A percentile compares a stretch with the other conserved stretches of the same genome.
phyloP scores from a whole-genome alignment of 108 stramenopile species.

The Cyclotella distinguenda region DNA sequence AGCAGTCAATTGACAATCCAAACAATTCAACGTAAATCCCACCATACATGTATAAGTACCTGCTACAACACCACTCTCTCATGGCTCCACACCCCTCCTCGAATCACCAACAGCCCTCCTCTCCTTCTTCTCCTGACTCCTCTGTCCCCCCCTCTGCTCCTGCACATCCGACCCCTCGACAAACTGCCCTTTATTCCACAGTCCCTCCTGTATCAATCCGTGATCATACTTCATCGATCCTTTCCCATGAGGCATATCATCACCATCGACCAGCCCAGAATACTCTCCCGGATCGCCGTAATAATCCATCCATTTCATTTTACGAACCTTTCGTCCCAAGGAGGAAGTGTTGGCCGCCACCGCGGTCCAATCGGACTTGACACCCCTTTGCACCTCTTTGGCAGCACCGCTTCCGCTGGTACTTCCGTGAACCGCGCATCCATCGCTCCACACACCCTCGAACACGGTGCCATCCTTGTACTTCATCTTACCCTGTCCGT shows the following conservation, averaged over 20 bases:
- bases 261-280: slow-evolving; percentile 32
- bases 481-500: slow-evolving; percentile 49
- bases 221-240: slow-evolving; percentile 50
- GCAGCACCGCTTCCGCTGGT: slow-evolving; percentile 3
- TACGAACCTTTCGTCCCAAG: slow-evolving; percentile 21
- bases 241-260: slow-evolving; percentile 44
- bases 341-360: background rate
- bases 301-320: slow-evolving; percentile 52
- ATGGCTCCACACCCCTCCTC: no score
- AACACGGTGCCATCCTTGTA: slow-evolving; percentile 37
- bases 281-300: slow-evolving; percentile 47
- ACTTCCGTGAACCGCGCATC: slow-evolving; percentile 40
- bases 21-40: no score
- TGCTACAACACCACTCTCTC: no score
- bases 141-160: background rate
- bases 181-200: slow-evolving; percentile 40
- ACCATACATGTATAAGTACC: no score
- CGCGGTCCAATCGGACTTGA: slow-evolving; percentile 16
- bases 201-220: slow-evolving; percentile 44
- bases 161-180: slow-evolving; percentile 35
- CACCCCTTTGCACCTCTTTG: background rate
- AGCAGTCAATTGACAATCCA: no score
- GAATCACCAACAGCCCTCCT: no score
- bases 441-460: slow-evolving; percentile 42
- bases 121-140: background rate